Base-by-base conservation (phyloP, 2,329 filamentous ascomycete species). In the Colletotrichum sp. region DNA sequence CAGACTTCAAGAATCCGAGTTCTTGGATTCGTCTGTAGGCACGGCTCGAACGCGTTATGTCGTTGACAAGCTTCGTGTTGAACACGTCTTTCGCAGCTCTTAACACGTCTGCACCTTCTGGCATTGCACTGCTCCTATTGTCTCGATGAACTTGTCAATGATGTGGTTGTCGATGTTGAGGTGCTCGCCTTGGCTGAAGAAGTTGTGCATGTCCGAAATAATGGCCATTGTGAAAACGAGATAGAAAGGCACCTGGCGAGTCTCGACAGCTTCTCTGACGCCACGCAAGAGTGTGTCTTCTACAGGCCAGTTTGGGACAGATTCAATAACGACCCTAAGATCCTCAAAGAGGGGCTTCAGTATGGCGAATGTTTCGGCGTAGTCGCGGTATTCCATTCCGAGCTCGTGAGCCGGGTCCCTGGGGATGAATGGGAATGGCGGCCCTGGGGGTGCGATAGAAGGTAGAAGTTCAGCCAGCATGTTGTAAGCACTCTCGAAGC, bases 181-280 rank as follows among this genome's bases (percentile, higher is more conserved):
- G 21, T 26, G 39, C 39, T 44, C 39, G 9, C 39, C 39, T n/a
- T 44, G 18, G 39, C 39, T 44, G 9, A 44, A 44, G 8, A 44
- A 44, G 5, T 2, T 2, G 9, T 26, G 52, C n/a, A 87, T 84
- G 44, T 88, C 87, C 6, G 88, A 82, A 69, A 85, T 86, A 16
- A 86, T 69, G 57, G 88, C 86, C 6, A 82, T 80, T 12, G 85
- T 85, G 72, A 88, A 88, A 4, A 84, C 79, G 12, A 85, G 79
- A 71, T 81, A 84, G 44, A 87, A 82, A 0, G 86, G 79, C 3
- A 86, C 69, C 7, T 81, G 59, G 3, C 74, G 64, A 0, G 83
- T 86, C 7, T 79, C 74, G 39, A 80, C 77, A 21, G 86, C 71
- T 55, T 84, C 79, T 26, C 79, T 78, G 12, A 87, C 78, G 4